phyloP scores from a whole-genome alignment of 2,329 filamentous ascomycete genomes.

The Gaeumannomyces tritici region DNA sequence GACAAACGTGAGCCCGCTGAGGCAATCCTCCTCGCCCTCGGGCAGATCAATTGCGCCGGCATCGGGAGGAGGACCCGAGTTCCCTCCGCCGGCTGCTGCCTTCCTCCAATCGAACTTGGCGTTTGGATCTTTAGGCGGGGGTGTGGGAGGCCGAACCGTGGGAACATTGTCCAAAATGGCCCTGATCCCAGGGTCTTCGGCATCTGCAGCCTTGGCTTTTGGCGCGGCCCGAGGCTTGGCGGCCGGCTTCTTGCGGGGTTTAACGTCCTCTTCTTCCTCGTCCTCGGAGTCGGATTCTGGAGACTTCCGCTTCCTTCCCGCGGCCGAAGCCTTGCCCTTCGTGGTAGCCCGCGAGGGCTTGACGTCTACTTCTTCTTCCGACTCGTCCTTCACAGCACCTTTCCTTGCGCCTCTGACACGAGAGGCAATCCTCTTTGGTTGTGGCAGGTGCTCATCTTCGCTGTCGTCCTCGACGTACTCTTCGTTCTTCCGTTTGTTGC shows the following conservation, averaged over 20 bases:
- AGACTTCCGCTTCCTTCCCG: constrained; percentile 48
- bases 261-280: constrained; percentile 35
- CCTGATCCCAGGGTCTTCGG: constrained; percentile 65
- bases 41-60: constrained; percentile 64
- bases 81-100: constrained; percentile 44
- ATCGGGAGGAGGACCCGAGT: constrained; percentile 53
- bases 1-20: constrained; percentile 83
- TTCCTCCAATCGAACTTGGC: constrained; percentile 76
- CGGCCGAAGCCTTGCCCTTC: not conserved
- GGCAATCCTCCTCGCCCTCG: constrained; percentile 76
- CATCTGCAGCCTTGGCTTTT: constrained; percentile 48
- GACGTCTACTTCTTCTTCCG: constrained; percentile 12
- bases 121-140: constrained; percentile 61
- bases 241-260: constrained; percentile 52
- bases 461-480: constrained; percentile 63
- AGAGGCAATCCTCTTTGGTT: constrained; percentile 47
- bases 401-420: constrained; percentile 14
- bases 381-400: constrained; percentile 9
- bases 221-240: constrained; percentile 7
- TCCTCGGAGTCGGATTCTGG: constrained; percentile 45
- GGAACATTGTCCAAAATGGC: constrained; percentile 84
- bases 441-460: constrained; percentile 57
- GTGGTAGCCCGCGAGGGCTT: constrained; percentile 10
- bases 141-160: constrained; percentile 71
- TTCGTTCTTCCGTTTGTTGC: constrained; percentile 62